Evolutionary conservation across 768 basidiomycete genomes (phyloP).

Genomic region (Pulveroboletus sp.): DNA sequence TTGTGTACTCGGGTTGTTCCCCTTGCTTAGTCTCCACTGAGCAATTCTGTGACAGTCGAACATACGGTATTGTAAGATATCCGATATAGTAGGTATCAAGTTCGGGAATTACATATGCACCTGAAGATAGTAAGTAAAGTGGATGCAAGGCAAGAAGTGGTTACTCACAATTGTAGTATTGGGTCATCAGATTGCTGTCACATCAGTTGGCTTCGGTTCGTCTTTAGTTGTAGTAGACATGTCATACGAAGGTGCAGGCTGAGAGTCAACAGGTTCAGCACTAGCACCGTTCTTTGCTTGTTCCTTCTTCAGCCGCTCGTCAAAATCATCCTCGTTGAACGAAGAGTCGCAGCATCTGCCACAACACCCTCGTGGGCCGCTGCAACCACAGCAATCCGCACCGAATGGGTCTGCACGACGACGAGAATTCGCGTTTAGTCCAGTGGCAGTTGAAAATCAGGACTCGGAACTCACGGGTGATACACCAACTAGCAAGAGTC

Average conservation of each 20-base stretch:
- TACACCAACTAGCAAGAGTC: slow-evolving; percentile 23
- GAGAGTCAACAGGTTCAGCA: slow-evolving; percentile 14
- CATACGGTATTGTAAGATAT: too few species aligned
- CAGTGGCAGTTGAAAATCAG: not conserved
- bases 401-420: slow-evolving; percentile 21
- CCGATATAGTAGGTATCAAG: not conserved
- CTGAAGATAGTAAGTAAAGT: not conserved
- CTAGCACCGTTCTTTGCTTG: slow-evolving; percentile 16
- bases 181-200: not conserved
- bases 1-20: too few species aligned
- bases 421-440: not conserved
- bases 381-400: slow-evolving; percentile 20
- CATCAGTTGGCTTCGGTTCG: slow-evolving; percentile 2
- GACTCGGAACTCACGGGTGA: slow-evolving; percentile 21
- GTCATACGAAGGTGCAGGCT: slow-evolving; percentile 19
- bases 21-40: too few species aligned
- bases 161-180: too few species aligned
- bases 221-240: slow-evolving; percentile 14
- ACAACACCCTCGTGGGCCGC: slow-evolving; percentile 28
- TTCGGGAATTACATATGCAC: not conserved
- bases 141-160: not conserved
- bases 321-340: slow-evolving; percentile 29
- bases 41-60: too few species aligned
- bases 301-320: slow-evolving; percentile 26
- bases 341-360: slow-evolving; percentile 26